phyloP scores from a whole-genome alignment of 352 stramenopile genomes.

The Phytophthora cryptogea region DNA sequence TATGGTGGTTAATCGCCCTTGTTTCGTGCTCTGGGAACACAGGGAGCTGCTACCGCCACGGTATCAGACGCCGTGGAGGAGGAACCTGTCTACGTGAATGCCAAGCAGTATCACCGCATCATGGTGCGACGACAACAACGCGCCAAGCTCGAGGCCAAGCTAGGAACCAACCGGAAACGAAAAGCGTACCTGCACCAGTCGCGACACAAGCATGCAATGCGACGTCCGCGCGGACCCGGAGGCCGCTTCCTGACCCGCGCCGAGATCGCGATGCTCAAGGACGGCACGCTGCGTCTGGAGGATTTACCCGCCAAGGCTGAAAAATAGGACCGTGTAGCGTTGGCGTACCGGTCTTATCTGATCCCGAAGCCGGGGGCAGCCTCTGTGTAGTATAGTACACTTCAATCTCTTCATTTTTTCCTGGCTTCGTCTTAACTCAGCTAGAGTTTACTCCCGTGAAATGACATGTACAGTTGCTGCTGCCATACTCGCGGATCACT shows the following conservation, averaged over 20 bases:
- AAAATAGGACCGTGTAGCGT: constrained; percentile 22
- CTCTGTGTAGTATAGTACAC: constrained; percentile 6
- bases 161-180: constrained; percentile 74
- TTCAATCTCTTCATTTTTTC: constrained; percentile 10
- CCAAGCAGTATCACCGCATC: constrained; percentile 91
- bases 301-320: constrained; percentile 54
- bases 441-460: constrained; percentile 43
- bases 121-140: constrained; percentile 88
- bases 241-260: constrained; percentile 86
- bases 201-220: constrained; percentile 88
- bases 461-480: constrained; percentile 43
- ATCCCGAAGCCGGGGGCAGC: not conserved
- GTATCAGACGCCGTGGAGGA: constrained; percentile 51
- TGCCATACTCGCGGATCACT: constrained; percentile 38
- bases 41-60: constrained; percentile 23
- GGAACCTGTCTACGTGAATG: constrained; percentile 90
- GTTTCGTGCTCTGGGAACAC: constrained; percentile 48
- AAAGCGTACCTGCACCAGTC: constrained; percentile 89
- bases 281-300: constrained; percentile 65
- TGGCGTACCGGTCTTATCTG: constrained; percentile 1
- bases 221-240: constrained; percentile 77
- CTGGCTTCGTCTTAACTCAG: not conserved
- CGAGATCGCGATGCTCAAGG: constrained; percentile 76
- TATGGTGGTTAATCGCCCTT: constrained; percentile 38
- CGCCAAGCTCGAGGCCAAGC: constrained; percentile 86